Evolutionary conservation across 768 basidiomycete genomes (phyloP), one percentile per base, ranked within the genome.

Genomic region (Boletus reticuloceps): DNA sequence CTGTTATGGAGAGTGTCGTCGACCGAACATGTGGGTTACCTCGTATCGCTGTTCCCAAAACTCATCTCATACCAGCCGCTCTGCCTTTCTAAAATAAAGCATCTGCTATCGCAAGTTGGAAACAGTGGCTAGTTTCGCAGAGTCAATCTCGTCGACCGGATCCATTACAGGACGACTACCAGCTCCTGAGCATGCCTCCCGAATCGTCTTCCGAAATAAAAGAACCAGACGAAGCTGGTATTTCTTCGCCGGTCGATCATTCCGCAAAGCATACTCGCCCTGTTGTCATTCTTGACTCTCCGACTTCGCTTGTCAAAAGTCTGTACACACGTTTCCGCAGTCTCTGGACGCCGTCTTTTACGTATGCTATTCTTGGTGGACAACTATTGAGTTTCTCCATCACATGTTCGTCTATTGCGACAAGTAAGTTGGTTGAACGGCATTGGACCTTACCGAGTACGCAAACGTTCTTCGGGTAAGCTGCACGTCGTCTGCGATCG

Each of bases 391-490:
- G 67, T 40, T 37, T 69, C 29, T 43, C 31, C 4, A 13, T 66
- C 44, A 69, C 67, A 12, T 68, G 61, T 29, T 44, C 54, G 11
- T 69, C 67, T 10, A 84, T 93, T n/a, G 85, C 88, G 46, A 94
- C 91, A 2, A 86, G 88, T 2, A 84, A 86, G 65, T 76, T 94
- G 40, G 81, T 84, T 3, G 73, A 64, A 32, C 75, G 86, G 32
- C 80, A 83, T 64, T 92, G 90, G 86, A 68, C 77, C 19, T 67
- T 91, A 53, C 85, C 91, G 0, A 84, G 88, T 9, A 92, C 91
- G 0, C 91, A 94, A 67, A 88, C 81, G 5, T 82, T 86, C 60
- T 91, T 93, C 71, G 66, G 87, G 91, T 91, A 62, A 65, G 86
- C 79, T 19, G 47, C 37, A 16, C 13, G 17, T 59, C 19, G 17